A percentile compares a stretch with the other conserved stretches of the same genome.
These are phyloP conservation scores for Coleophoma eucalyptorum DNA, from an alignment of 2,329 filamentous ascomycete species.

Conservation along the genomic window DNA sequence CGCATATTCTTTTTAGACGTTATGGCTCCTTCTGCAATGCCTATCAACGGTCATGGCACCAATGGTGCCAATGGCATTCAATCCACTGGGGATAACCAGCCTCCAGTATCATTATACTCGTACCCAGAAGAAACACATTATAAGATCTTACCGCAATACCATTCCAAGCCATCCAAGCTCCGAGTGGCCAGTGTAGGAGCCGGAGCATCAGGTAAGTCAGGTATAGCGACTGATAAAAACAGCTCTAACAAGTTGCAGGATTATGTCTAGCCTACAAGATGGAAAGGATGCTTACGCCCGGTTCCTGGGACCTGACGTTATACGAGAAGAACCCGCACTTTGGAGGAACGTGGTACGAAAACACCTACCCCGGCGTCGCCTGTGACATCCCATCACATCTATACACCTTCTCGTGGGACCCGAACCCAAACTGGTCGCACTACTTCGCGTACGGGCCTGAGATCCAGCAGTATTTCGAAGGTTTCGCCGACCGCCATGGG, in stretches of 20 bases:
- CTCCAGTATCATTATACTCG: background rate
- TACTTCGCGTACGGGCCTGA: slow-evolving; percentile 56
- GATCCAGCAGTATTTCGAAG: slow-evolving; percentile 44
- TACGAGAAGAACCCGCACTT: slow-evolving; percentile 42
- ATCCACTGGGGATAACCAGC: background rate
- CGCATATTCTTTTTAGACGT: background rate
- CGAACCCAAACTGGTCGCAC: slow-evolving; percentile 52
- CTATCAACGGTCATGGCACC: background rate
- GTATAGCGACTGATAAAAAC: background rate
- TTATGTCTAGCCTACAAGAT: slow-evolving; percentile 16
- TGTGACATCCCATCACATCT: slow-evolving; percentile 30
- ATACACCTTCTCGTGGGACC: slow-evolving; percentile 48
- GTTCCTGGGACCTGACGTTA: slow-evolving; percentile 33
- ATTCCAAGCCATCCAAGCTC: slow-evolving; percentile 14
- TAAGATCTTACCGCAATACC: slow-evolving; percentile 12
- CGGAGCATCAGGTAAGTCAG: slow-evolving; percentile 8
- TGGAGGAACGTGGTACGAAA: slow-evolving; percentile 55
- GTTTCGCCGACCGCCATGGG: slow-evolving; percentile 41
- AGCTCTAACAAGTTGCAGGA: slow-evolving; percentile 2
- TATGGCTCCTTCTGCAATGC: slow-evolving; percentile 1
- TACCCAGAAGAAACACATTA: slow-evolving; percentile 4
- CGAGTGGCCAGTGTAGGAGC: slow-evolving; percentile 15
- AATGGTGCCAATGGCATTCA: background rate
- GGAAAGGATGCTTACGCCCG: slow-evolving; percentile 9
- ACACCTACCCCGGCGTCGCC: slow-evolving; percentile 51